Evolutionary conservation across 148 eudicot genomes (phyloP).

Genomic region (Vaccinium myrtillus): DNA sequence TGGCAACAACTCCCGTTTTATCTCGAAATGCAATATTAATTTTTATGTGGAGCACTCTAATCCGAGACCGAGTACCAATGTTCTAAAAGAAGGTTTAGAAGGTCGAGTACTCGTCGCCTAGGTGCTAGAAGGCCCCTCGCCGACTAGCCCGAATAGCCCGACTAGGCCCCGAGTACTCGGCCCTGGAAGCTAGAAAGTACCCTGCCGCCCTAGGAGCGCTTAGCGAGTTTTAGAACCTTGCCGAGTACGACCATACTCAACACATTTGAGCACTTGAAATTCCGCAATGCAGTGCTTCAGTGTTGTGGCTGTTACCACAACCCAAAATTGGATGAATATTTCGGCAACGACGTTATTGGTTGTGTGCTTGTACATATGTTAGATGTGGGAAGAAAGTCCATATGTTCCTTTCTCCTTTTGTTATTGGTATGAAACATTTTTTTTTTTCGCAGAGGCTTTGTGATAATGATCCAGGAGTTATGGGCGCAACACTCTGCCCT

Average conservation of each 20-base stretch:
- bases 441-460: constrained; percentile 65
- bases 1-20: neutral
- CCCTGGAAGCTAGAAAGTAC: too few relatives aligned
- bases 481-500: constrained; percentile 95
- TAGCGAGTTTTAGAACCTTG: too few relatives aligned
- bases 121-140: too few relatives aligned
- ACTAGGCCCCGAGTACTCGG: too few relatives aligned
- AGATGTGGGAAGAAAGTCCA: neutral
- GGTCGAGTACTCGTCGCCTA: too few relatives aligned
- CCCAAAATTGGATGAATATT: neutral
- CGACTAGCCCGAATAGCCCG: too few relatives aligned
- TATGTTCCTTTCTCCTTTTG: neutral
- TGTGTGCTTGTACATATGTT: too few relatives aligned
- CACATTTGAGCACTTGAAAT: too few relatives aligned
- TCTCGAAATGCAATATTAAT: neutral
- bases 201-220: too few relatives aligned
- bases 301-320: neutral
- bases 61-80: neutral
- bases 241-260: too few relatives aligned
- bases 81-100: too few relatives aligned
- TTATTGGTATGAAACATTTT: neutral
- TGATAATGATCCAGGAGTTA: constrained; percentile 98
- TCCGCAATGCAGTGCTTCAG: neutral
- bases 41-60: neutral
- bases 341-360: neutral